Base-by-base conservation (phyloP, 2,329 filamentous ascomycete species). In the Nothomitra cinnamomea region DNA sequence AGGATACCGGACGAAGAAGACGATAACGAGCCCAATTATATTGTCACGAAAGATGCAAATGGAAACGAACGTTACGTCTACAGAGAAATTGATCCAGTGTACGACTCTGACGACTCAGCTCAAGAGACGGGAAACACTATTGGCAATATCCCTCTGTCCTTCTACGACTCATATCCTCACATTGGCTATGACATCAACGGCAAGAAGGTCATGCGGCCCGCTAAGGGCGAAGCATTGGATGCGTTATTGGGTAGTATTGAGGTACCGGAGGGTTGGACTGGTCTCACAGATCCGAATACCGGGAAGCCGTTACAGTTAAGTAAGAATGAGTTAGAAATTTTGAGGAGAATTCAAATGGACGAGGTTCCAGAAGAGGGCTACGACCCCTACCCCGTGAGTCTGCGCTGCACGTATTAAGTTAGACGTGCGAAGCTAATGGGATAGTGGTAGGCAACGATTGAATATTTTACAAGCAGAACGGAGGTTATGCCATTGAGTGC, bases 101-200 rank as follows among this genome's bases (percentile, higher is more conserved):
- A 98, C 69, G 92, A 96, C 64, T 95, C 89, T 1, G 94, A 98
- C 69, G 90, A 95, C 64, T 85, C 85, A 2, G 83, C 82, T 2
- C 80, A 84, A 57, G 83, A 79, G 54, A 79, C 82, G 25, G 75
- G 74, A 52, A 98, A 98, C 70, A 96, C 92, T 0, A 95, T 98
- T 62, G 94, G 92, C 60, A 76, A 96, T 65, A 98, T 98, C 56
- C 87, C 89, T 3, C 72, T 96, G 51, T 84, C 85, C 2, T 96
- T 95, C 70, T 98, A 98, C 72, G 92, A 98, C 66, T 85, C 87
- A 36, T 98, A 95, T 65, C 92, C 92, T 51, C 92, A 98, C 66
- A 95, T 98, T 65, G 92, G 92, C 56, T 98, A 98, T 70, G 87
- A 95, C 62, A 96, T 98, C 71, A 94, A 98, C 67, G 92, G 92